phyloP scores from a whole-genome alignment of 2,329 filamentous ascomycete genomes.

The Malbranchea zuffiana region DNA sequence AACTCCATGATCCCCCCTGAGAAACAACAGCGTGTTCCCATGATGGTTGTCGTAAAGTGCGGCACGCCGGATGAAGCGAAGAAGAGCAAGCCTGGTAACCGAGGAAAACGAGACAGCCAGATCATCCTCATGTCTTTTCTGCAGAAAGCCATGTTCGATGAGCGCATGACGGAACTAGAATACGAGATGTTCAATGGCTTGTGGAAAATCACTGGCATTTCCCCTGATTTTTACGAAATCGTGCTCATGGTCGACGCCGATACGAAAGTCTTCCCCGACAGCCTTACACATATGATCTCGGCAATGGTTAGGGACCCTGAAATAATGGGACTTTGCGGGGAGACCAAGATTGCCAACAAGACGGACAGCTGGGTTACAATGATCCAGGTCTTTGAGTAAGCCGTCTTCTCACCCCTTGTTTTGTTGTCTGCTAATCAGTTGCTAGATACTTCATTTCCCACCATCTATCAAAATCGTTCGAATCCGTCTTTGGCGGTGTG shows the following conservation, averaged over 20 bases:
- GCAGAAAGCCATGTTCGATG: slow-evolving; percentile 99
- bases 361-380: slow-evolving; percentile 87
- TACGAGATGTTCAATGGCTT: slow-evolving; percentile 99
- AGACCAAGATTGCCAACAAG: slow-evolving; percentile 99
- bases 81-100: slow-evolving; percentile 83
- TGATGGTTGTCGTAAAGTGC: slow-evolving; percentile 94
- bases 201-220: slow-evolving; percentile 97
- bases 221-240: slow-evolving; percentile 93
- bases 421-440: slow-evolving; percentile 9
- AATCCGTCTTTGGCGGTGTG: slow-evolving; percentile 97
- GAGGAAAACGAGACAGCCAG: slow-evolving; percentile 97
- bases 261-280: slow-evolving; percentile 98
- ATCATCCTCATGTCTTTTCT: slow-evolving; percentile 99
- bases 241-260: slow-evolving; percentile 99
- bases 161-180: slow-evolving; percentile 98
- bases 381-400: slow-evolving; percentile 91
- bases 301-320: slow-evolving; percentile 99
- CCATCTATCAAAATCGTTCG: slow-evolving; percentile 91
- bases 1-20: slow-evolving; percentile 67
- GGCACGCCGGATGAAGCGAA: slow-evolving; percentile 77
- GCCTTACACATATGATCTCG: slow-evolving; percentile 94
- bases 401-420: slow-evolving; percentile 11
- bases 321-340: slow-evolving; percentile 96
- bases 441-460: slow-evolving; percentile 86
- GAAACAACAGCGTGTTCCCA: slow-evolving; percentile 92